Conservation (phyloP, 805 yeast species). For the Ogataea paraovalis region DNA sequence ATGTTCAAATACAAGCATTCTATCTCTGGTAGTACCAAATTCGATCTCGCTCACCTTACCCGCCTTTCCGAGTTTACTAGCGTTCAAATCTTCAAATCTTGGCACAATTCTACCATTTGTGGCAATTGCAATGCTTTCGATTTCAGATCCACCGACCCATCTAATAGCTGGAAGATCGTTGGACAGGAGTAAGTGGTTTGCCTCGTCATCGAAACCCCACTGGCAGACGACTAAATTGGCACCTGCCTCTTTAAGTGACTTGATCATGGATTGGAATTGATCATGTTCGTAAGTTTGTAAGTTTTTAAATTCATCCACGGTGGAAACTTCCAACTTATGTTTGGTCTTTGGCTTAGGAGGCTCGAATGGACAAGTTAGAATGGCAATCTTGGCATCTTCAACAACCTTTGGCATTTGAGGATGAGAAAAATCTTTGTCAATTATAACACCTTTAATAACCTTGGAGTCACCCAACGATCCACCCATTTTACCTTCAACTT, state of each 20-base stretch:
- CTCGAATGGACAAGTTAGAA: constrained; percentile 97
- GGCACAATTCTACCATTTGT: constrained; percentile 97
- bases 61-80: constrained; percentile 83
- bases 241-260: constrained; percentile 79
- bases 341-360: constrained; percentile 99
- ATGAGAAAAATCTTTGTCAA: constrained; percentile 96
- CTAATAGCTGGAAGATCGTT: constrained; percentile 92
- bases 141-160: constrained; percentile 98
- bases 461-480: constrained; percentile 85
- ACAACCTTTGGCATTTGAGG: constrained; percentile 94
- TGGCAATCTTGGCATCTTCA: constrained; percentile 82
- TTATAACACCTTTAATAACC: constrained; percentile 83
- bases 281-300: constrained; percentile 90
- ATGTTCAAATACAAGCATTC: constrained; percentile 92
- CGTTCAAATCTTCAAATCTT: constrained; percentile 84
- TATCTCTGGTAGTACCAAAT: constrained; percentile 94
- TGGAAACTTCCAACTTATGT: constrained; percentile 88
- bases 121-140: constrained; percentile 94
- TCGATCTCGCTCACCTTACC: constrained; percentile 82
- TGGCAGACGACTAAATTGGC: constrained; percentile 97
- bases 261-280: constrained; percentile 87
- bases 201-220: constrained; percentile 99
- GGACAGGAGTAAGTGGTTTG: constrained; percentile 84
- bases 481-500: constrained; percentile 93
- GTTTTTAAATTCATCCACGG: constrained; percentile 90